These are phyloP conservation scores for Verticillium tricorpus DNA, from an alignment of 2,329 filamentous ascomycete species.

Conservation along the genomic window DNA sequence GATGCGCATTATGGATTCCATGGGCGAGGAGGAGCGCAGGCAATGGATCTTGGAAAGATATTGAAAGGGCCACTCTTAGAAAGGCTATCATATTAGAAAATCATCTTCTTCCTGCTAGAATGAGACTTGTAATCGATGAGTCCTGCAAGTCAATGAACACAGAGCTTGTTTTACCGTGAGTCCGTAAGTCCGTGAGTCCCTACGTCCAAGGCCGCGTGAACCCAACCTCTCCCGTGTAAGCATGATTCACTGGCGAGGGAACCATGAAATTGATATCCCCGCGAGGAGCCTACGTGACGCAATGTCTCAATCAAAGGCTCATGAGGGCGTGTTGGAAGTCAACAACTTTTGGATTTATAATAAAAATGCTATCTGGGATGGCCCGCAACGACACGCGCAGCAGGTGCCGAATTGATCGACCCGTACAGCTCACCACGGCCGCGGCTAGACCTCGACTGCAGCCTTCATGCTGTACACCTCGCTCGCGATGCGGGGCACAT, in stretches of 20 bases:
- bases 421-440: not conserved
- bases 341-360: not conserved
- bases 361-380: not conserved
- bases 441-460: not conserved
- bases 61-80: conserved; percentile 38
- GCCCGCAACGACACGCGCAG: not conserved
- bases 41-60: conserved; percentile 65
- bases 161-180: not conserved
- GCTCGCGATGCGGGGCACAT: not conserved
- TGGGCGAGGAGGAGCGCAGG: conserved; percentile 42
- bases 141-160: not conserved
- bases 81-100: not conserved
- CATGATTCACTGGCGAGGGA: not conserved
- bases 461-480: conserved; percentile 1
- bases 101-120: not conserved
- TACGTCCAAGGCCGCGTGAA: not conserved
- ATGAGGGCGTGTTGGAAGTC: not conserved
- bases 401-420: not conserved
- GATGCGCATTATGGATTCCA: conserved; percentile 40
- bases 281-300: not conserved
- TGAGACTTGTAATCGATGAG: not conserved
- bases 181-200: not conserved
- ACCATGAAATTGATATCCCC: not conserved
- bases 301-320: not conserved
- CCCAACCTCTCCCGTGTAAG: not conserved